Evolutionary conservation across 345 rosid genomes (phyloP), one percentile per base, ranked within the genome.

Genomic region (Erodium maritimum): DNA sequence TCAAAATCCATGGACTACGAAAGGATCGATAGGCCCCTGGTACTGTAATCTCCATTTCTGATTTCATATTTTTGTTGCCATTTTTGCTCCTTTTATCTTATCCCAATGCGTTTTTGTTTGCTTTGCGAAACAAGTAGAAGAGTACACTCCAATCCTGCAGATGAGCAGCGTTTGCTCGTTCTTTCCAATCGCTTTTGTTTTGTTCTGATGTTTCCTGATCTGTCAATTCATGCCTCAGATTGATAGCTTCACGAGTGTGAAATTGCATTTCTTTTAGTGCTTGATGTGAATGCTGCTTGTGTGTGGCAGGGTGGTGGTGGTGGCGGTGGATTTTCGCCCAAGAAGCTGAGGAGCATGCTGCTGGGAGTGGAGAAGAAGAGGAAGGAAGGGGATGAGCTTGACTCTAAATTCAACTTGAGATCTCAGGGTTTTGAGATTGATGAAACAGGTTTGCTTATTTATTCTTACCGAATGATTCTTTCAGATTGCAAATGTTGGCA

Each of bases 11-110:
- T 86, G 93, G 95, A 90, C 64, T 90, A 84, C 73, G 95, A 87
- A 67, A 84, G 97, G 79, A 90, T 90, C 74, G 73, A 76, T 67
- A 82, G 75, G 67, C 81, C 85, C 52, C 88, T 70, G 86, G 87
- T 82, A 62, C 69, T 61, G 48, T 53, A 21, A 20, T 21, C 48
- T 9, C 29, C 19, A 48, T 23, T 23, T 34, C 34, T 20, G 55
- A 65, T 65, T 1, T 52, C 24, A 18, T 5, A 16, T 56, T 11
- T 50, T 11, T 55, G 52, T 45, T 34, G 12, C n/a, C 34, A 50
- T 24, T 50, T 52, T 51, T 25, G 17, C 23, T 23, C 50, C 33
- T 17, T 19, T 22, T 34, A 19, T 14, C 56, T 4, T 21, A 37
- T 25, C 37, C 22, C 17, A 54, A 68, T 69, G 45, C 24, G 54